A percentile compares a stretch with the other conserved stretches of the same genome.
Conservation (phyloP, 106 monocot genomes). For the Allium sativum region DNA sequence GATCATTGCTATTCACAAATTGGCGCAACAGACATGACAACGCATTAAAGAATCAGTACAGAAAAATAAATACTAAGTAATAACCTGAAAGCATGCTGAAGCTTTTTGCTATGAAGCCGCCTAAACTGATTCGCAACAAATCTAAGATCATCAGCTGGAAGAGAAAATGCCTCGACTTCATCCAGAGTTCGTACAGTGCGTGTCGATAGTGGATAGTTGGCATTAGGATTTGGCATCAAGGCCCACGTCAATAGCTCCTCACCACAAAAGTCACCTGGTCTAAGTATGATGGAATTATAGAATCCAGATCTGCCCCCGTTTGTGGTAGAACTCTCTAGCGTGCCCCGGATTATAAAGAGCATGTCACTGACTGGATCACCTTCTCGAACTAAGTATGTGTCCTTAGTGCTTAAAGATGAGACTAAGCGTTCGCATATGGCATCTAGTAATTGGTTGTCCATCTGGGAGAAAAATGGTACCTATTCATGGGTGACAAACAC, state of each 20-base stretch:
- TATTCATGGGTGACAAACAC: slow-evolving; percentile 1
- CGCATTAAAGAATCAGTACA: too few species aligned
- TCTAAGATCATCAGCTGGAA: slow-evolving; percentile 76
- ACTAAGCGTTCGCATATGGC: slow-evolving; percentile 88
- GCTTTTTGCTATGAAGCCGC: slow-evolving; percentile 77
- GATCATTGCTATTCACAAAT: too few species aligned
- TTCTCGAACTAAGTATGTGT: slow-evolving; percentile 72
- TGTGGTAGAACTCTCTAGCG: slow-evolving; percentile 81
- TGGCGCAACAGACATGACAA: too few species aligned
- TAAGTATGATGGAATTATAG: slow-evolving; percentile 67
- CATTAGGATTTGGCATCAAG: slow-evolving; percentile 51
- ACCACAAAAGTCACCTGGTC: slow-evolving; percentile 79
- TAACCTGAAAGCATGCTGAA: slow-evolving; percentile 72
- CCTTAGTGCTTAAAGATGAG: slow-evolving; percentile 61
- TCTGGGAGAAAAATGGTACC: slow-evolving; percentile 87
- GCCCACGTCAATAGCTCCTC: slow-evolving; percentile 88
- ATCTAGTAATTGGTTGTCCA: slow-evolving; percentile 77
- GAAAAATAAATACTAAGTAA: too few species aligned
- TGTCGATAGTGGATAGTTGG: slow-evolving; percentile 60
- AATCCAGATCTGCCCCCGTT: slow-evolving; percentile 86
- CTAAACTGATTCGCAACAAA: slow-evolving; percentile 85
- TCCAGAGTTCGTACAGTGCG: slow-evolving; percentile 53
- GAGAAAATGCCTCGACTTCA: slow-evolving; percentile 74
- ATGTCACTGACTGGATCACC: slow-evolving; percentile 87
- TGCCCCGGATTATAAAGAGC: slow-evolving; percentile 80